Conservation (phyloP, 1,284 basidiomycete species). For the Malassezia caprae region DNA sequence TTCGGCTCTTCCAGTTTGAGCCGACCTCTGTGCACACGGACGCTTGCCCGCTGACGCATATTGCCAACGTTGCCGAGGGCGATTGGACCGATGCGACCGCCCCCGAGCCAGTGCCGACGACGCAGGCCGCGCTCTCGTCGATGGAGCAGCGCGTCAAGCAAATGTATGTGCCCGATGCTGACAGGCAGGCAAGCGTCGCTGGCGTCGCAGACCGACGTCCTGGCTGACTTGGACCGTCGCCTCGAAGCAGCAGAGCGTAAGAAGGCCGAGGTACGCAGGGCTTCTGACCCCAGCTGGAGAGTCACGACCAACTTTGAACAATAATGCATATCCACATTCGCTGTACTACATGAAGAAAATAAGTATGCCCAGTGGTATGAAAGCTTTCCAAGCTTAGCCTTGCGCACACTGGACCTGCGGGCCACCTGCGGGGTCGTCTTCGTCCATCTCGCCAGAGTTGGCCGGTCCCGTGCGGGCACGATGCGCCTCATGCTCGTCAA, state of each 20-base stretch:
- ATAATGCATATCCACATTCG: background rate
- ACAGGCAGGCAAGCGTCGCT: slow-evolving; percentile 25
- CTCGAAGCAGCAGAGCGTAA: slow-evolving; percentile 34
- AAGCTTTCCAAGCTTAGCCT: slow-evolving; percentile 14
- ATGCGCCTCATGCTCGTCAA: slow-evolving; percentile 64
- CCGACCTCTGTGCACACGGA: slow-evolving; percentile 26
- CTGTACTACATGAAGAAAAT: slow-evolving; percentile 7
- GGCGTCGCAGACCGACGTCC: slow-evolving; percentile 29
- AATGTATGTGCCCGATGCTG: slow-evolving; percentile 5
- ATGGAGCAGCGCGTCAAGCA: slow-evolving; percentile 32
- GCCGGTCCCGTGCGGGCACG: slow-evolving; percentile 48
- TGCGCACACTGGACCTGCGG: slow-evolving; percentile 43
- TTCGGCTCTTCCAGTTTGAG: slow-evolving; percentile 38
- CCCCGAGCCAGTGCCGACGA: background rate
- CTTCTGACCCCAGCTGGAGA: background rate
- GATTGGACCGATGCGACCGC: slow-evolving; percentile 14
- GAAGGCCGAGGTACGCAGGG: slow-evolving; percentile 13
- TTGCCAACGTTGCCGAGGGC: slow-evolving; percentile 28
- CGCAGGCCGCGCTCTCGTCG: slow-evolving; percentile 17
- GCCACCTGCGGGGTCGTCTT: slow-evolving; percentile 53
- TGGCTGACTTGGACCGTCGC: slow-evolving; percentile 34
- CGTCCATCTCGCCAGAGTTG: slow-evolving; percentile 63
- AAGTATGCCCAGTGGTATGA: background rate
- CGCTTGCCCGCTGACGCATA: slow-evolving; percentile 25
- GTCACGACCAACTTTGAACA: background rate